Evolutionary conservation across 208 protist species (phyloP), one percentile per base, ranked within the genome.

Genomic region (Tritrichomonas musculus): DNA sequence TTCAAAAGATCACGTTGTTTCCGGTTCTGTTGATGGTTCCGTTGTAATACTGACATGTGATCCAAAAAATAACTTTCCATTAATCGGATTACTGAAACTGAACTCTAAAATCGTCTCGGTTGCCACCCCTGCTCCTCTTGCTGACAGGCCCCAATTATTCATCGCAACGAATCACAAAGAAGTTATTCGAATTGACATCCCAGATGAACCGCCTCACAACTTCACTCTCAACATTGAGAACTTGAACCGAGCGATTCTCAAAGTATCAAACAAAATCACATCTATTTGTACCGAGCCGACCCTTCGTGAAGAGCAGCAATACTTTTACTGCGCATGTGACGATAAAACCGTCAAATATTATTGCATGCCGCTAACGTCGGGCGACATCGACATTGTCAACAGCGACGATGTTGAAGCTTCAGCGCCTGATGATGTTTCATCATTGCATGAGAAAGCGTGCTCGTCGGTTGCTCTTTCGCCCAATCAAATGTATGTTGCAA

Each of bases 341-440:
- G 77, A 88, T 88, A 88, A 88, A 30, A 88, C 41, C 5, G 77
- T 88, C 1, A 88, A 88, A 57, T 88, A 88, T 50, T 88, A 88
- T 57, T 88, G 77, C 47, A 88, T 88, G 77, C 77, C 77, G 33
- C 14, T 88, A 17, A 88, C 77, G 20, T 41, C 77, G 0, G 47
- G 47, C 17, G 77, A 88, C 11, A 9, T 88, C 2, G 77, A 88
- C 57, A 33, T 88, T 53, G 77, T 88, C 39, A 47, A 47, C 2
- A 39, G 53, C 39, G 47, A 88, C 57, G 77, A 88, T 60, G 41
- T 57, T 3, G 77, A 88, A 50, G 20, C 41, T 30, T 55, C 41
- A n/a, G 25, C 47, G 9, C 77, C 77, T 39, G 77, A 88, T 88
- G 77, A 88, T 57, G 44, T 47, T 47, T 88, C 57, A 20, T 30